Percentiles rank a stretch among this genome's conserved stretches.
phyloP scores from a whole-genome alignment of 2,329 filamentous ascomycete species.

The Harringtonia lauricola region DNA sequence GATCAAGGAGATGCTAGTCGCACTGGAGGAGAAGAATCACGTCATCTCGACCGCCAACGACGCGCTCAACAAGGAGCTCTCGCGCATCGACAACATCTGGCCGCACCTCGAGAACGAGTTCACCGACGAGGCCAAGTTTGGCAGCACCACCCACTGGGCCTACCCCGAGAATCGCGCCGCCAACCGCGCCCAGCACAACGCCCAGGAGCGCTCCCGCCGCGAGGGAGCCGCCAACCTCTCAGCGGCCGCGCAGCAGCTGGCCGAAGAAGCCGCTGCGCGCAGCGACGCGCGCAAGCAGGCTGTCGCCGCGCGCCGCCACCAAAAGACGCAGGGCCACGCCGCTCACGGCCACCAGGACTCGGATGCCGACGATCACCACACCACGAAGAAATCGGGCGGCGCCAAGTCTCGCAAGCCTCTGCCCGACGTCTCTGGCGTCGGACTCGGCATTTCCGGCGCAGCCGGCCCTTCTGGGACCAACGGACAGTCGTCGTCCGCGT shows the following conservation, averaged over 20 bases:
- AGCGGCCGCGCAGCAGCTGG: slow-evolving; percentile 64
- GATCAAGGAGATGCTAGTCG: slow-evolving; percentile 75
- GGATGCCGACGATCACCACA: slow-evolving; percentile 63
- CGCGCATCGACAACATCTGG: slow-evolving; percentile 77
- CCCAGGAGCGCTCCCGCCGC: slow-evolving; percentile 61
- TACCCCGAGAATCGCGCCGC: slow-evolving; percentile 73
- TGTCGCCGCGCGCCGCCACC: slow-evolving; percentile 62
- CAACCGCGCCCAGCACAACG: slow-evolving; percentile 39
- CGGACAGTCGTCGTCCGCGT: slow-evolving; percentile 25
- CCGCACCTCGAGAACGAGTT: slow-evolving; percentile 81
- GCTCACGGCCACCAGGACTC: slow-evolving; percentile 47
- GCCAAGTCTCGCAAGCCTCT: slow-evolving; percentile 48
- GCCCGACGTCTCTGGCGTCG: slow-evolving; percentile 28
- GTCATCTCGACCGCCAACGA: slow-evolving; percentile 90
- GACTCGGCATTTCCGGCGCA: slow-evolving; percentile 54
- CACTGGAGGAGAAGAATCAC: slow-evolving; percentile 94
- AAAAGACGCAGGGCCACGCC: slow-evolving; percentile 31
- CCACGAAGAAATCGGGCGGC: slow-evolving; percentile 49
- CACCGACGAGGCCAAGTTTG: slow-evolving; percentile 87
- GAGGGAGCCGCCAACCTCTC: slow-evolving; percentile 72
- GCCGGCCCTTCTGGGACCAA: slow-evolving; percentile 33
- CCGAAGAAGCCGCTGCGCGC: slow-evolving; percentile 72
- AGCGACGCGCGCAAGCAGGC: slow-evolving; percentile 81
- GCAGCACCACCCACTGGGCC: slow-evolving; percentile 88
- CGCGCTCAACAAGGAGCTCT: slow-evolving; percentile 72